Evolutionary conservation across 192 early-diverging fungal species (phyloP).

Genomic region (Dissophora ornata): DNA sequence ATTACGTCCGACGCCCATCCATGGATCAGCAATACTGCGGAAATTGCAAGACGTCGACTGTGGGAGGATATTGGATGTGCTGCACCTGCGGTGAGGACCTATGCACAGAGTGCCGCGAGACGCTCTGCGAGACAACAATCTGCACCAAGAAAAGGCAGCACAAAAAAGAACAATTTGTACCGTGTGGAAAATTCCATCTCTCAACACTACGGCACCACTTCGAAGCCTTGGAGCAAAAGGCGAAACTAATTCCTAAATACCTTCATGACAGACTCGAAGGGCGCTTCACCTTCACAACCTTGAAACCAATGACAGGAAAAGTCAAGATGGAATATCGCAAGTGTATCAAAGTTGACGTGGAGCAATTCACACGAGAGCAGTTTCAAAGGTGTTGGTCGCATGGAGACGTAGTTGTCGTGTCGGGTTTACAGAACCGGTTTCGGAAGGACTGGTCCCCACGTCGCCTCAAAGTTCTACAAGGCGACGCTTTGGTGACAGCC

Average conservation of each 20-base stretch:
- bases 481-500: background rate
- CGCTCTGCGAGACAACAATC: background rate
- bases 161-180: constrained; percentile 2
- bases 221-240: background rate
- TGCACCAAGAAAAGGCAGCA: constrained; percentile 8
- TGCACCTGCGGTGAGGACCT: constrained; percentile 13
- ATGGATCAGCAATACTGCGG: constrained; percentile 9
- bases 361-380: background rate
- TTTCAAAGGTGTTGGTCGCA: background rate
- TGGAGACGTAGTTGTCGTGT: background rate
- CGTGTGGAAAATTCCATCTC: constrained; percentile 10
- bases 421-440: background rate
- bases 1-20: constrained; percentile 7
- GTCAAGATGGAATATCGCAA: no score
- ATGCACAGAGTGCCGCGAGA: constrained; percentile 8
- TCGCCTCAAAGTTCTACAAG: background rate
- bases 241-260: background rate
- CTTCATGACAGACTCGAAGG: background rate
- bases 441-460: background rate
- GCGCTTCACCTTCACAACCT: background rate
- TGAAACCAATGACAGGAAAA: no score
- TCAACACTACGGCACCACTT: background rate
- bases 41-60: constrained; percentile 7
- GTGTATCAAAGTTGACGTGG: background rate
- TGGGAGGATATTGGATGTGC: constrained; percentile 8